Conservation (phyloP, 169 alveolate species). For the Plasmodium vivax region DNA sequence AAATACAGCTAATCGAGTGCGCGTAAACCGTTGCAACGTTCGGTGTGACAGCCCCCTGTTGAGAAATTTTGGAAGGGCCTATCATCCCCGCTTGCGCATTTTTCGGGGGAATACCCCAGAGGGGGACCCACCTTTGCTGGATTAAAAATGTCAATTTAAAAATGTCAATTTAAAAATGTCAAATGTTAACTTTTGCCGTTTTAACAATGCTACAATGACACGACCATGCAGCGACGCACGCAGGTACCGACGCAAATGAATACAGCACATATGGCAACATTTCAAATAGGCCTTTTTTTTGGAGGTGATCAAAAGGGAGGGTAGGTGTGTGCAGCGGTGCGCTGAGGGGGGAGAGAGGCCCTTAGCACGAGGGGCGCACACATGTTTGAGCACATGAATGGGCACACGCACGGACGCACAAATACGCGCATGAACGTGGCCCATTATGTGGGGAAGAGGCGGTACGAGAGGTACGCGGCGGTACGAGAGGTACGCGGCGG, state of each 20-base stretch:
- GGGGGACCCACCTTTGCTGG: neutral
- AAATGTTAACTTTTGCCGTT: neutral
- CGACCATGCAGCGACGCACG: neutral
- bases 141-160: neutral
- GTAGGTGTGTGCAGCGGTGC: neutral
- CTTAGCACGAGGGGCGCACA: neutral
- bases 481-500: no score
- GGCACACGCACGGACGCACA: neutral
- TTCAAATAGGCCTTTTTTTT: neutral
- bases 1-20: neutral
- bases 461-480: no score
- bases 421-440: neutral
- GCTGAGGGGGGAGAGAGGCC: neutral
- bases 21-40: neutral
- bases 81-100: neutral
- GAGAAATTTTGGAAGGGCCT: neutral
- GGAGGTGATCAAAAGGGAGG: neutral
- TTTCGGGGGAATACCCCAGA: neutral
- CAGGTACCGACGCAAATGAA: neutral
- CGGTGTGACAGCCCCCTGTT: neutral
- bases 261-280: neutral
- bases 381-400: neutral
- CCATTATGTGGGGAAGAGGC: neutral
- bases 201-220: neutral
- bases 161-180: neutral